Percentiles rank a stretch among this genome's conserved stretches.
phyloP scores from a whole-genome alignment of 31 red algal genomes.

The Asparagopsis taxiformis region DNA sequence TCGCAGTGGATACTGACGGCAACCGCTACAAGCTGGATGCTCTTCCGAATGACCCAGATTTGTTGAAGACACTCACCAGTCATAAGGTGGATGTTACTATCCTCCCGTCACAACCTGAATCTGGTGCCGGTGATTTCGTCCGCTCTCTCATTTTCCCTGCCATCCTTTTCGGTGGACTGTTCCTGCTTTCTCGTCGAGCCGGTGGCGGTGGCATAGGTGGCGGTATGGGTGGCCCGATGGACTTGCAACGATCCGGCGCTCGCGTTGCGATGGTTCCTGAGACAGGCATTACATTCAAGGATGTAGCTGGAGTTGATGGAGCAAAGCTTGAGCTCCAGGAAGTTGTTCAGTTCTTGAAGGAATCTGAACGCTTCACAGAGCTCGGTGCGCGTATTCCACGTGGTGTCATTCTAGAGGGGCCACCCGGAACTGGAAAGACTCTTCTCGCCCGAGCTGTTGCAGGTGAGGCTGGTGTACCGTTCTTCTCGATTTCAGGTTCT shows the following conservation, averaged over 20 bases:
- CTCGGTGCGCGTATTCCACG: constrained; percentile 90
- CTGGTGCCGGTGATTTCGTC: constrained; percentile 81
- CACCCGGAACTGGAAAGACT: constrained; percentile 99
- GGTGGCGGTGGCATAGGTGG: constrained; percentile 80
- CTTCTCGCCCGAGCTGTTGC: constrained; percentile 97
- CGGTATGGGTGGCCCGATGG: constrained; percentile 84
- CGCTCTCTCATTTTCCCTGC: constrained; percentile 96
- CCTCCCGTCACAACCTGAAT: constrained; percentile 85
- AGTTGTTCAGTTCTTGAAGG: constrained; percentile 97
- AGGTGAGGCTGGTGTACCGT: constrained; percentile 98
- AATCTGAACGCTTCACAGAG: constrained; percentile 94
- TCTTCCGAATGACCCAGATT: constrained; percentile 92
- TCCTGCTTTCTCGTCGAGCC: constrained; percentile 83
- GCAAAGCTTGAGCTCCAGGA: constrained; percentile 97
- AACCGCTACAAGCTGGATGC: constrained; percentile 96
- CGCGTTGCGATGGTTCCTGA: constrained; percentile 94
- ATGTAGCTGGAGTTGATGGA: constrained; percentile 94
- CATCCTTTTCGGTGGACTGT: constrained; percentile 94
- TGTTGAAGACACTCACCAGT: constrained; percentile 79
- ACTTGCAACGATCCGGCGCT: constrained; percentile 83
- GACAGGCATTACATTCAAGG: constrained; percentile 94
- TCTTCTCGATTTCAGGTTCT: constrained; percentile 98
- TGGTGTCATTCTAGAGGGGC: constrained; percentile 98
- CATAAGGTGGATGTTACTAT: constrained; percentile 99
- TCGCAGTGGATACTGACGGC: constrained; percentile 97